Evolutionary conservation across 495 filamentous ascomycete species (phyloP), one percentile per base, ranked within the genome.

Genomic region (Cenococcum geophilum): DNA sequence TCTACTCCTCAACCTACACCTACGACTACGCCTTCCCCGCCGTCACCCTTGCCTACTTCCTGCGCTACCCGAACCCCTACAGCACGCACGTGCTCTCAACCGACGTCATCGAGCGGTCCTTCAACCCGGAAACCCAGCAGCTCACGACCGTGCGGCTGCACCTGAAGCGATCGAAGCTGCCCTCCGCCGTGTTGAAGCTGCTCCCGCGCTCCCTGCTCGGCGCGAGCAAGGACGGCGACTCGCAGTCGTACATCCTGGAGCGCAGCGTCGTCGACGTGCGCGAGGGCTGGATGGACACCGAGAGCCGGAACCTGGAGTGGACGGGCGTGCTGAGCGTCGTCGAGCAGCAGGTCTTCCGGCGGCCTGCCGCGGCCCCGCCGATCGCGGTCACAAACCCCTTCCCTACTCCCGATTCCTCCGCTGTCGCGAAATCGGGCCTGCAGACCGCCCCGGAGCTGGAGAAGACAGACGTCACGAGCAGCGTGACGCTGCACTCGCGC

Each of bases 11-110:
- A 72, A 82, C 81, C 72, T 93, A 89, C 74, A 86, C 83, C 75
- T 97, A 97, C 78, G 84, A 89, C 74, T 95, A 96, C 75, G 85
- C 89, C 67, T 95, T 93, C 75, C 86, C 91, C 61, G 83, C 86
- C 63, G 93, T 99, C 43, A 92, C 91, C 9, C 87, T 99, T 63
- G 93, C 93, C 76, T 99, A 96, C 82, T 97, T 97, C 80, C 89
- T 99, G 55, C 92, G 93, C 42, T 99, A 99, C 74, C 95, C 93
- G 16, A 99, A 99, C 73, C 93, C 93, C 11, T 97, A 96, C 76
- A 87, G 88, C 61, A 88, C 82, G 66, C 93, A 99, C 80, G 93
- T 99, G 60, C 83, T 96, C 63, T 95, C 89, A 42, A 95, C 92
- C 74, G 93, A 99, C 77, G 93, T 93, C 70, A 92, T 99, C 74